Evolutionary conservation across 2,329 filamentous ascomycete species (phyloP).

Genomic region (Scytalidium lignicola): DNA sequence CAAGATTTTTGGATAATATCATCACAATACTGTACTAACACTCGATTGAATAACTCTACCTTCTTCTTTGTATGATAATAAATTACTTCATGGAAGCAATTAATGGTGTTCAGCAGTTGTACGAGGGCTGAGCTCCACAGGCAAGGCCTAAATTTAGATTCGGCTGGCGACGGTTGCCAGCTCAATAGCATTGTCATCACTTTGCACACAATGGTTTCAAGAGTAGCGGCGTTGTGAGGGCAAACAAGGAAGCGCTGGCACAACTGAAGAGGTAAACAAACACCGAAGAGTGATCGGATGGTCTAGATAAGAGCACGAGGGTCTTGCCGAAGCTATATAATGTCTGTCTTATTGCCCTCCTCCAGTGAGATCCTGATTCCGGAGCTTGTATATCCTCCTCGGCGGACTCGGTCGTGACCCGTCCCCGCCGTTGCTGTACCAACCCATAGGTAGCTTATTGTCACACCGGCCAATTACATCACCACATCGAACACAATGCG

Average conservation of each 20-base stretch:
- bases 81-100: background rate
- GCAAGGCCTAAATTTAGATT: background rate
- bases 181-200: background rate
- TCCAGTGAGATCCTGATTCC: background rate
- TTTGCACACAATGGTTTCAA: background rate
- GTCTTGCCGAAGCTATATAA: background rate
- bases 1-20: too few species aligned
- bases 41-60: background rate
- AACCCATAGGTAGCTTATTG: background rate
- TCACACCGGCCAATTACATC: background rate
- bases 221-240: background rate
- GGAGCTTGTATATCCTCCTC: background rate
- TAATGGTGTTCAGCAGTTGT: too few species aligned
- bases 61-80: background rate
- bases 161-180: background rate
- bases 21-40: too few species aligned
- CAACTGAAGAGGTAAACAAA: background rate
- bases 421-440: slow-evolving; percentile 1
- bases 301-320: background rate
- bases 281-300: background rate
- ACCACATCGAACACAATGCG: background rate
- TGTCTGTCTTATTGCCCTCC: background rate
- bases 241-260: background rate
- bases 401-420: background rate
- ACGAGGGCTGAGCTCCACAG: background rate